Base-by-base conservation (phyloP, 2,329 filamentous ascomycete species). In the Neopestalotiopsis rosae region DNA sequence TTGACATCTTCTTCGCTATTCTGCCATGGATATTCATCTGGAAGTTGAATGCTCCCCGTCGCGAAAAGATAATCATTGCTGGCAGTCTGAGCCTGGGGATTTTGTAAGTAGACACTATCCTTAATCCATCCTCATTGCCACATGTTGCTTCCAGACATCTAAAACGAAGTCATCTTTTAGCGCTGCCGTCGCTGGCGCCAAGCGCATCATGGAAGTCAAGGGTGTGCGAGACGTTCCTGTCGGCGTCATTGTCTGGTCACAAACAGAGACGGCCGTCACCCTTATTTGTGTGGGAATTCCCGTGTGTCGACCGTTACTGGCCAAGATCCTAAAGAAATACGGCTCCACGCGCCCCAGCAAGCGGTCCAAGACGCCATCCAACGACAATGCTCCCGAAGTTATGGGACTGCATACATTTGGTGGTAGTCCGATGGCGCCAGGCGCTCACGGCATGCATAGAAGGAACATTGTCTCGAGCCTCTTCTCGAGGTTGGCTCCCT, bases 221-320 rank as follows among this genome's bases (percentile, higher is more conserved):
- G 70, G 65, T 34, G 70, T 71, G 28, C 70, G 68, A 12, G 70
- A 72, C 38, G 70, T 72, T 1, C 70, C 70, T 5, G 67, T 72
- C 10, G 65, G 58, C 12, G 69, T 75, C 28, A 69, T 74, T 42
- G 63, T 72, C 9, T 75, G 72, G 74, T 70, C 72, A 32, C 64
- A 69, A 1, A 70, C 70, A 4, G 73, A 74, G 49, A 69, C 71
- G 12, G 52, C 71, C 17, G 70, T 71, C 12, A 75, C 71, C 4
- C 65, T 75, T n/a, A 70, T 74, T 20, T 69, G 72, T 38, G 69
- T 74, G 40, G 71, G 71, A 4, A 73, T 75, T 24, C 71, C 73
- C 10, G 68, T 71, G 12, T 74, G 69, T 20, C 72, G 71, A 2
- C 73, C 74, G 6, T n/a, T 67, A 4, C 66, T 67, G 49, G 34